phyloP scores from a whole-genome alignment of 495 filamentous ascomycete genomes.

The Penicillium cataractarum region DNA sequence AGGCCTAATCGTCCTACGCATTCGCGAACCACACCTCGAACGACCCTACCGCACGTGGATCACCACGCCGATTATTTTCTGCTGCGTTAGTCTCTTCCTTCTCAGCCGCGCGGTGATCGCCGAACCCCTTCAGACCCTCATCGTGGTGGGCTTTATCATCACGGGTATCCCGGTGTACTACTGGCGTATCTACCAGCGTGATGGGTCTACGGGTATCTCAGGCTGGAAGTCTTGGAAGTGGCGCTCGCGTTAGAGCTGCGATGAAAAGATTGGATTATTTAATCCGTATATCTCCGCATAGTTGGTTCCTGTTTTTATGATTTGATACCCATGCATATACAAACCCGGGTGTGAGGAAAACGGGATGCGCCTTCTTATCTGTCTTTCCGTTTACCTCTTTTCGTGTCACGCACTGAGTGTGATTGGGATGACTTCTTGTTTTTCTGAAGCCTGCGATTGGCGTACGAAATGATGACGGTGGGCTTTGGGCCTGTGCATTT shows the following conservation, averaged over 20 bases:
- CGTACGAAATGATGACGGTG: conserved; percentile 31
- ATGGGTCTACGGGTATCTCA: conserved; percentile 47
- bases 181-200: conserved; percentile 71
- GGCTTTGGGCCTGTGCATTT: conserved; percentile 19
- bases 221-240: conserved; percentile 66
- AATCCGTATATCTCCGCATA: neutral
- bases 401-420: neutral
- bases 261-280: neutral
- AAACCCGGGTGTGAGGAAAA: neutral
- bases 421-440: neutral
- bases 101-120: conserved; percentile 85
- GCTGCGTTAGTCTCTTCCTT: conserved; percentile 94
- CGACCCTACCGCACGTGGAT: conserved; percentile 95
- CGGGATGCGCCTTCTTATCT: too few relatives aligned
- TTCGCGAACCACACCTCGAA: conserved; percentile 86
- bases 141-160: conserved; percentile 81
- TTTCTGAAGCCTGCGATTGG: conserved; percentile 15
- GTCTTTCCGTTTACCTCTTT: neutral
- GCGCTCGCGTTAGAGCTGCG: conserved; percentile 27
- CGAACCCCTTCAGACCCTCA: conserved; percentile 83
- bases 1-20: conserved; percentile 85
- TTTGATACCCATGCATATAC: conserved; percentile 6
- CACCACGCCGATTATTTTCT: conserved; percentile 94
- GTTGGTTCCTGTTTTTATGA: neutral
- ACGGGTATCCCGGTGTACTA: conserved; percentile 86